These are phyloP conservation scores for Glutinoglossum americanum DNA, from an alignment of 495 filamentous ascomycete species.

Conservation along the genomic window DNA sequence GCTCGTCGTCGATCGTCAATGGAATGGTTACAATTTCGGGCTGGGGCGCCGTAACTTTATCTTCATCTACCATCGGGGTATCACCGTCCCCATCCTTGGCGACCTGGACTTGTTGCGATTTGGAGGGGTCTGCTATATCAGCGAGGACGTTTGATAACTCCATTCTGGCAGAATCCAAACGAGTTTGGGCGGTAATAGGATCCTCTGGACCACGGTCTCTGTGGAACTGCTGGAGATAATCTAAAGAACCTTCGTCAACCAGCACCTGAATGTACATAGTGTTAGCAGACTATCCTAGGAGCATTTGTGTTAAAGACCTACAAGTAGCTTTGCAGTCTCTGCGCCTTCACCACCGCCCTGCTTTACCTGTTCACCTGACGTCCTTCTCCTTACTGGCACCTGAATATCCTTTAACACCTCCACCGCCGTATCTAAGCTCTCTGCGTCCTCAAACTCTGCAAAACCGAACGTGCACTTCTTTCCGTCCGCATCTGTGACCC, in stretches of 20 bases:
- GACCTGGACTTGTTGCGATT: conserved; percentile 23
- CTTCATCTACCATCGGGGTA: conserved; percentile 44
- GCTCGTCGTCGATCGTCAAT: conserved; percentile 74
- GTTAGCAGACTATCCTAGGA: neutral
- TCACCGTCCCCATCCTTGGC: conserved; percentile 43
- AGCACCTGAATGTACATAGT: conserved; percentile 27
- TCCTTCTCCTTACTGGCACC: conserved; percentile 51
- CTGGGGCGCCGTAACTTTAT: conserved; percentile 24
- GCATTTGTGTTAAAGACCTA: conserved; percentile 14
- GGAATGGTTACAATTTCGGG: conserved; percentile 82
- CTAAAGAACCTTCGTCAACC: conserved; percentile 59
- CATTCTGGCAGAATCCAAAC: conserved; percentile 42
- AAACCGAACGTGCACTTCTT: conserved; percentile 86
- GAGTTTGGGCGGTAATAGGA: conserved; percentile 39
- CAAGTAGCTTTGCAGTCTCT: conserved; percentile 46
- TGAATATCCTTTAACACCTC: conserved; percentile 72
- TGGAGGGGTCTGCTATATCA: conserved; percentile 49
- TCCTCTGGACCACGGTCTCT: conserved; percentile 42
- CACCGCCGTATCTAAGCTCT: conserved; percentile 68
- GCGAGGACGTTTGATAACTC: conserved; percentile 41
- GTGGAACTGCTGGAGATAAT: conserved; percentile 64
- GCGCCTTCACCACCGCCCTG: conserved; percentile 32
- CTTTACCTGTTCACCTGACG: conserved; percentile 12
- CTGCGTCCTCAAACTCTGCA: conserved; percentile 85
- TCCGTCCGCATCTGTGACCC: conserved; percentile 58